Conservation (phyloP, 2,329 filamentous ascomycete genomes). For the Botrytis sinoallii region DNA sequence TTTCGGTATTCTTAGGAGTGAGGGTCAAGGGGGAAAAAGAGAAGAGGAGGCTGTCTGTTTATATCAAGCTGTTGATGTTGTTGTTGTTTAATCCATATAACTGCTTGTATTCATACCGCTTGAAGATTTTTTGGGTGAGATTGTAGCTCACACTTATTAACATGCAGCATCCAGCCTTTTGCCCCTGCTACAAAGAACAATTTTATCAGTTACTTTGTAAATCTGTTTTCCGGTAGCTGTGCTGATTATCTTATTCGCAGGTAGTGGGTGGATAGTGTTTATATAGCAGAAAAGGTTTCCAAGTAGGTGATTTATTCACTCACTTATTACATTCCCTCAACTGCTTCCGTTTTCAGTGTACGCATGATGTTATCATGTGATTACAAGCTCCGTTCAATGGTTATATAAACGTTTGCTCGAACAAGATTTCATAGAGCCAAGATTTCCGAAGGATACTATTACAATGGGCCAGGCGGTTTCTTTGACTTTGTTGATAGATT, state of each 20-base stretch:
- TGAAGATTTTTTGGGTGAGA: too few species aligned
- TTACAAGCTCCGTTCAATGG: background rate
- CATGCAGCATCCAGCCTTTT: too few species aligned
- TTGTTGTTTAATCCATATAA: too few species aligned
- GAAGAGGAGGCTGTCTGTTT: too few species aligned
- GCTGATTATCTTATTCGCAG: background rate
- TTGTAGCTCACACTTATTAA: too few species aligned
- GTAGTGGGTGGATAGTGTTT: background rate
- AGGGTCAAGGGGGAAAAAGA: too few species aligned
- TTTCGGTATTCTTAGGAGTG: too few species aligned
- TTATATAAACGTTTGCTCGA: background rate
- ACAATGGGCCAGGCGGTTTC: background rate
- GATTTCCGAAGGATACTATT: accelerated
- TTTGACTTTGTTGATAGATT: background rate
- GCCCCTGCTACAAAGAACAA: accelerated
- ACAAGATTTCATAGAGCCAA: background rate
- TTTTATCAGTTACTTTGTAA: background rate
- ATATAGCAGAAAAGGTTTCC: background rate
- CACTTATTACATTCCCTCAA: background rate
- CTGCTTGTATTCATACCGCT: too few species aligned
- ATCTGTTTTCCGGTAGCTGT: background rate
- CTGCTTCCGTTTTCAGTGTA: background rate
- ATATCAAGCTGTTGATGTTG: too few species aligned
- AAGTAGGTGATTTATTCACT: background rate
- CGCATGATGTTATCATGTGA: background rate